Evolutionary conservation across 495 filamentous ascomycete genomes (phyloP), one percentile per base, ranked within the genome.

Genomic region (Penicillium daleae): DNA sequence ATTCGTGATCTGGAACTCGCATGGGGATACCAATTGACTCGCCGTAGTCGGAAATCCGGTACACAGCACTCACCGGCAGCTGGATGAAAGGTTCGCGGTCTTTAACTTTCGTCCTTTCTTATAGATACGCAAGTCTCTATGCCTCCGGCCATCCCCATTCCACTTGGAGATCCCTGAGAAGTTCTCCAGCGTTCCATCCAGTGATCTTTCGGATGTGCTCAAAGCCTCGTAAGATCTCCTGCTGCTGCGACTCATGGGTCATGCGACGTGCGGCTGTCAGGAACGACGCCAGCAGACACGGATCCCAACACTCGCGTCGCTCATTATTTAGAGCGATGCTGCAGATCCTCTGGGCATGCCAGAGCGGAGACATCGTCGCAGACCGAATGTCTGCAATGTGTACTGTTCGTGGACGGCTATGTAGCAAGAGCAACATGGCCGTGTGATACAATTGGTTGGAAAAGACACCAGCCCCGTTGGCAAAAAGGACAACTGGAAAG

Each of bases 371-470:
- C 57, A 73, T 59, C 6, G 63, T 62, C 27, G 61, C 60, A 2
- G 69, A 68, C 6, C 64, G 66, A 7, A 62, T 65, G 12, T 63
- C 62, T 1, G 60, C 33, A 6, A 66, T 52, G 1, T 64, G 62
- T n/a, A 68, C 70, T 1, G 73, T 76, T 2, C 76, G 75, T 17
- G 77, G 75, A 24, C 69, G 76, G 52, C 65, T 74, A 48, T 72
- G 71, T 8, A 80, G 60, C n/a, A 80, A 61, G 1, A 78, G 49
- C 32, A 80, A 59, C 74, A 76, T 78, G 15, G 77, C 77, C 3
- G 77, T 79, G 58, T 80, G 78, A 53, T 80, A 80, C 1, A 82
- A 55, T 61, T 73, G 73, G 57, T 77, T 79, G 27, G 71, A 69
- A n/a, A 77, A 77, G 13, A 74, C 60, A 1, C 74, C 77, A 6